Conservation (phyloP, 208 protist species). For the Leishmania martiniquensis region DNA sequence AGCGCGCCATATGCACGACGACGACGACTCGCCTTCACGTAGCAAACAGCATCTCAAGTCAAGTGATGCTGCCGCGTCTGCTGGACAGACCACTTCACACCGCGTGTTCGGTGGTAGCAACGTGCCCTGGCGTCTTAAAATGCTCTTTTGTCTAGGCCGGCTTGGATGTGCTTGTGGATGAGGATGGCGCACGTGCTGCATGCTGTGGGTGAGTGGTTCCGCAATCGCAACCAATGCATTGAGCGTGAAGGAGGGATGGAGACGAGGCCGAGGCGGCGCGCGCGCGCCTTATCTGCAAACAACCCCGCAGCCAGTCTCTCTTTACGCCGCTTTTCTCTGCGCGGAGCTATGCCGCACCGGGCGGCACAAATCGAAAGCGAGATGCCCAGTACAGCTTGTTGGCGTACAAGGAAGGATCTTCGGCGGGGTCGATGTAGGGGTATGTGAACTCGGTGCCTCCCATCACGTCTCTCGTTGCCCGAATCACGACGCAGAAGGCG, state of each 20-base stretch:
- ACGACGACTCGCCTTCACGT: background rate
- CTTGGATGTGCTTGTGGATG: background rate
- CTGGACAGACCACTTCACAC: background rate
- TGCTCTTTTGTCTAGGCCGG: background rate
- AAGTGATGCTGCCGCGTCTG: background rate
- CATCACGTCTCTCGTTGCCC: conserved; percentile 35
- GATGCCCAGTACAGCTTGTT: conserved; percentile 69
- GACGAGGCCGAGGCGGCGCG: background rate
- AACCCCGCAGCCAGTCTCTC: background rate
- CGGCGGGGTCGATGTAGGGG: conserved; percentile 48
- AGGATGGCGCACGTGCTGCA: background rate
- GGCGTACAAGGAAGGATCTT: conserved; percentile 39
- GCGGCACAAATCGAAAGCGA: conserved; percentile 64
- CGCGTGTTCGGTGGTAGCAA: background rate
- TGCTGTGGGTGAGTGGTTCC: background rate
- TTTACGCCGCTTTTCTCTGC: background rate
- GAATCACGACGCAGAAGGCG: conserved; percentile 57
- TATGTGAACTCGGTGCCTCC: conserved; percentile 62
- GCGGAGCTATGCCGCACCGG: conserved; percentile 3
- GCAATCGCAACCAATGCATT: no score
- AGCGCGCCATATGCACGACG: background rate
- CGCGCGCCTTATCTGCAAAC: background rate
- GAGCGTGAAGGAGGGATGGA: no score
- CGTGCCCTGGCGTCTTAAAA: background rate
- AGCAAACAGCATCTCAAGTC: background rate